Conservation (phyloP, 2,329 filamentous ascomycete species). For the Raffaelea ambrosiae region DNA sequence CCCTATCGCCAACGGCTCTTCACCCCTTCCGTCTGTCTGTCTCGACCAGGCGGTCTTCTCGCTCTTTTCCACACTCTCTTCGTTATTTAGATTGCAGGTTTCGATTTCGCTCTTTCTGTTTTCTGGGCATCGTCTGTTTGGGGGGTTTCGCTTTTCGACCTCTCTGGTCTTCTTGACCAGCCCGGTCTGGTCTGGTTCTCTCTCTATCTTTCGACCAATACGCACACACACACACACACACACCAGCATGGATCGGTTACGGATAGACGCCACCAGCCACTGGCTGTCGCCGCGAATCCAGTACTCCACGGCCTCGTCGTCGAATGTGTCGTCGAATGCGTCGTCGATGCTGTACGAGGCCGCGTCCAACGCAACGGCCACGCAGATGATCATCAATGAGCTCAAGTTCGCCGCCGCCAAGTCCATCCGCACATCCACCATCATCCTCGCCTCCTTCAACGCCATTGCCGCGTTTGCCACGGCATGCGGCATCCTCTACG, state of each 20-base stretch:
- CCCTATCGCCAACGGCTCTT: conserved; percentile 20
- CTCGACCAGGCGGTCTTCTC: not conserved
- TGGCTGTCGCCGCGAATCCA: conserved; percentile 22
- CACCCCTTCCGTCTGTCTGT: not conserved
- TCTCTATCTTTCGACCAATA: not conserved
- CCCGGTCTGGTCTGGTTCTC: not conserved
- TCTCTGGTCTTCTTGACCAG: not conserved
- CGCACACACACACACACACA: not conserved
- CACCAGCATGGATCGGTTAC: conserved; percentile 11
- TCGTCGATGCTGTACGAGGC: conserved; percentile 15
- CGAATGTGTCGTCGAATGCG: too few relatives aligned
- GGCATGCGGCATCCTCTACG: conserved; percentile 46
- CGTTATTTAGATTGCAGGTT: too few relatives aligned
- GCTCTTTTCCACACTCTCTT: too few relatives aligned
- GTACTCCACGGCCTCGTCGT: conserved; percentile 5
- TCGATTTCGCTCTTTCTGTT: too few relatives aligned
- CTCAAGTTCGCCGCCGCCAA: conserved; percentile 44
- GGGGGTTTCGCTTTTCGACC: not conserved
- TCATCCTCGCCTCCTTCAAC: conserved; percentile 55
- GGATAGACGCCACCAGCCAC: conserved; percentile 13
- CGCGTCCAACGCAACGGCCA: conserved; percentile 31
- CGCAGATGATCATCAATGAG: conserved; percentile 36
- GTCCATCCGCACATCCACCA: conserved; percentile 51
- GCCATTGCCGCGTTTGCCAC: conserved; percentile 48
- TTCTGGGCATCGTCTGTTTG: too few relatives aligned